phyloP scores from a whole-genome alignment of 192 early-diverging fungal genomes.

The Entomortierella beljakovae region DNA sequence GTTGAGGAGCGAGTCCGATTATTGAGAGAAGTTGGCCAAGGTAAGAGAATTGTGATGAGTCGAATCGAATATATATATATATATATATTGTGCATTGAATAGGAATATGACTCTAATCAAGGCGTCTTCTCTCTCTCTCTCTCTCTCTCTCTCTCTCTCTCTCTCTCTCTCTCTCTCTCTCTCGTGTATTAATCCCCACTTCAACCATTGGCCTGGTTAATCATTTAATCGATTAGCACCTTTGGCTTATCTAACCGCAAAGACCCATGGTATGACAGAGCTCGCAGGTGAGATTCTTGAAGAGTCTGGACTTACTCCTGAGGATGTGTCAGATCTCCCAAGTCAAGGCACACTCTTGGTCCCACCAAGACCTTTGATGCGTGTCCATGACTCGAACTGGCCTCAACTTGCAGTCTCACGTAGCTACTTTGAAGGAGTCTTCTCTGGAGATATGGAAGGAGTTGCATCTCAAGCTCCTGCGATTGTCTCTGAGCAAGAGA shows the following conservation, averaged over 20 bases:
- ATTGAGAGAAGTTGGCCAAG: constrained; percentile 89
- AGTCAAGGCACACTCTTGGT: constrained; percentile 67
- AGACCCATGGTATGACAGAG: constrained; percentile 88
- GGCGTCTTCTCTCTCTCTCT: too few species aligned
- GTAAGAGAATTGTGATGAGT: constrained; percentile 62
- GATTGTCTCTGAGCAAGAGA: constrained; percentile 72
- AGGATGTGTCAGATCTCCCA: constrained; percentile 62
- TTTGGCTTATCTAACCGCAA: constrained; percentile 93
- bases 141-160: too few species aligned
- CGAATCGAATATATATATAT: too few species aligned
- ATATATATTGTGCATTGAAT: too few species aligned
- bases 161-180: too few species aligned
- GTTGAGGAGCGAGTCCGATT: constrained; percentile 90
- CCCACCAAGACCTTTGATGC: constrained; percentile 77
- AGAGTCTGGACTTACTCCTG: constrained; percentile 74
- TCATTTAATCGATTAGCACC: constrained; percentile 61
- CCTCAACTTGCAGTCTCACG: constrained; percentile 87
- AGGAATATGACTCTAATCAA: too few species aligned
- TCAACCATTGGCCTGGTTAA: neutral
- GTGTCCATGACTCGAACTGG: constrained; percentile 89
- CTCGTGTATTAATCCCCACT: too few species aligned
- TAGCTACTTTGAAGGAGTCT: constrained; percentile 86
- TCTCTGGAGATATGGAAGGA: constrained; percentile 64
- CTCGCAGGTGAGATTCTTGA: constrained; percentile 87
- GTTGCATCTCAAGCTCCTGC: constrained; percentile 58